Conservation (phyloP, 177 flowering plant genomes). For the Telopea speciosissima region DNA sequence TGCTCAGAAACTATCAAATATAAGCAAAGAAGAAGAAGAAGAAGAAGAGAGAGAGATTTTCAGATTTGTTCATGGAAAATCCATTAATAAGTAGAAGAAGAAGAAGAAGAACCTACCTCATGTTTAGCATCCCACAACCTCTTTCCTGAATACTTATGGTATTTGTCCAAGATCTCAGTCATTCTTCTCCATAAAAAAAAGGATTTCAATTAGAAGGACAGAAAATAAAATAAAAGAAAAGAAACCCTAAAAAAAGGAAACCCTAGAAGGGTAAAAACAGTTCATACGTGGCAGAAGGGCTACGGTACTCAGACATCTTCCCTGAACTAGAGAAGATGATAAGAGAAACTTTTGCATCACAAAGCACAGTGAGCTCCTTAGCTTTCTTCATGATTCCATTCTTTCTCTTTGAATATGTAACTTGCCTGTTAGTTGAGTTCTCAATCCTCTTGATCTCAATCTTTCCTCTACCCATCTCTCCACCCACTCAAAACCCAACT, state of each 20-base stretch:
- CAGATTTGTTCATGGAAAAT: too few species aligned
- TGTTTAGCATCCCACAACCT: constrained; percentile 89
- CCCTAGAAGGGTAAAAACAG: not conserved
- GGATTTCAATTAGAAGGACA: too few species aligned
- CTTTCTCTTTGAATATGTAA: constrained; percentile 63
- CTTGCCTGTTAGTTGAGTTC: constrained; percentile 62
- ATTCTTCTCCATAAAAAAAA: constrained; percentile 25
- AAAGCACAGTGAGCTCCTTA: constrained; percentile 56
- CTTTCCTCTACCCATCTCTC: constrained; percentile 65
- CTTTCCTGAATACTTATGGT: constrained; percentile 58
- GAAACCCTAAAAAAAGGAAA: not conserved
- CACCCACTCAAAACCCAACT: not conserved
- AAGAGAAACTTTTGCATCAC: constrained; percentile 68
- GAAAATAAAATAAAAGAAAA: too few species aligned
- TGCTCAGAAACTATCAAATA: constrained; percentile 44
- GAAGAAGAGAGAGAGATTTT: too few species aligned
- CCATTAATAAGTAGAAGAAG: not conserved
- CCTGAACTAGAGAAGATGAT: constrained; percentile 50
- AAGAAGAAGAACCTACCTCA: constrained; percentile 43
- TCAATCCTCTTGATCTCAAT: constrained; percentile 79
- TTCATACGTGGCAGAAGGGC: constrained; percentile 41
- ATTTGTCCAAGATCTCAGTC: constrained; percentile 47
- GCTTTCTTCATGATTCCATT: constrained; percentile 72
- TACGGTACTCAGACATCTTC: constrained; percentile 46
- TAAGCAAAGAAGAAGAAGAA: too few species aligned